These are phyloP conservation scores for Acarospora socialis DNA, from an alignment of 2,329 filamentous ascomycete genomes.

Conservation along the genomic window DNA sequence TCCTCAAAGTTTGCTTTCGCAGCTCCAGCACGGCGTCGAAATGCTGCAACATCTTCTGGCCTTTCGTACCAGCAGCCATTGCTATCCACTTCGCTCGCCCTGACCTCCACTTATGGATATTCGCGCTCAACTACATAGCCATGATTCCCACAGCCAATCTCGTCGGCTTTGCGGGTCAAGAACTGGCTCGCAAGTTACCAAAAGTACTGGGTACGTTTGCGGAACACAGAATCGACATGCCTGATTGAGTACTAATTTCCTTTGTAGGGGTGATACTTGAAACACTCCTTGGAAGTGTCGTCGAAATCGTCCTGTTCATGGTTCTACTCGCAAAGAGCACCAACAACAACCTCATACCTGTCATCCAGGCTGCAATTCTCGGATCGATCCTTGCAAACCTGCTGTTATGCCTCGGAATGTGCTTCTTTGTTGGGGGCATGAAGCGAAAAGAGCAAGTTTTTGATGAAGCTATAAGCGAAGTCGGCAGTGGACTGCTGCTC, in stretches of 20 bases:
- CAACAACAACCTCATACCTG: conserved; percentile 37
- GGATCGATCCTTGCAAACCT: conserved; percentile 74
- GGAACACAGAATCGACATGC: conserved; percentile 50
- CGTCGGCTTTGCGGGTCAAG: conserved; percentile 59
- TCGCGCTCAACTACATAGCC: conserved; percentile 58
- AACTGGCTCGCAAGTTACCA: conserved; percentile 59
- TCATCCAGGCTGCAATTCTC: conserved; percentile 71
- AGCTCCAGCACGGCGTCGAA: conserved; percentile 51
- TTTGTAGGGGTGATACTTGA: conserved; percentile 30
- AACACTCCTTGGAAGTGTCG: conserved; percentile 52
- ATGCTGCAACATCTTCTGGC: conserved; percentile 59
- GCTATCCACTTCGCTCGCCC: conserved; percentile 43
- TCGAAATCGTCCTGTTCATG: conserved; percentile 75
- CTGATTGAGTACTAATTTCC: conserved; percentile 39
- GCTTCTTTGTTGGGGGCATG: conserved; percentile 65
- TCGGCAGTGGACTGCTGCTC: conserved; percentile 60
- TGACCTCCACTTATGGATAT: conserved; percentile 48
- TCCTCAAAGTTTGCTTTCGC: conserved; percentile 47
- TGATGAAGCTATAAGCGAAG: conserved; percentile 62
- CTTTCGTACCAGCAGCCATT: conserved; percentile 57
- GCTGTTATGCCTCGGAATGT: conserved; percentile 63
- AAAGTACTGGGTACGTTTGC: too few species aligned
- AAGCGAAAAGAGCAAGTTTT: conserved; percentile 53
- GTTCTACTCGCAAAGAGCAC: conserved; percentile 44
- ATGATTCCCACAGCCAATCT: conserved; percentile 67